Evolutionary conservation across 2,329 filamentous ascomycete species (phyloP), one percentile per base, ranked within the genome.

Genomic region (Trichophaea hybrida): DNA sequence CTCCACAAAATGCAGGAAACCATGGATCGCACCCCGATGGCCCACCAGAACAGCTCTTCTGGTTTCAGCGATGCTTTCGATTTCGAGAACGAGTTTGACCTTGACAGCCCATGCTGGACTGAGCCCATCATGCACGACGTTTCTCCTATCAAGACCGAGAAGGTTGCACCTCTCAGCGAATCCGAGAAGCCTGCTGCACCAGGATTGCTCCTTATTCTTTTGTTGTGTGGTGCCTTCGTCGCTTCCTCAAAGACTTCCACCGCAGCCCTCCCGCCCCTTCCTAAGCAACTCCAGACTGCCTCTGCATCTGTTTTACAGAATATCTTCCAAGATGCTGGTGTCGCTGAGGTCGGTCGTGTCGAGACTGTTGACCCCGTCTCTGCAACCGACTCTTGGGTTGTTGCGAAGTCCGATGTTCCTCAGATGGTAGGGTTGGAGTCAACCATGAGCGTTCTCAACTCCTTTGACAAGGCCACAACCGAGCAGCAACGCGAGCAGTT

Each of bases 171-270:
- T 61, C 70, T 74, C 48, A 70, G 71, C 68, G 78, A 81, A 46
- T 71, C 73, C 61, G 81, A 85, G 64, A 84, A 84, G 74, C 75
- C 80, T 61, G 84, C 88, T 67, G 86, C 90, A 69, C 87, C 88
- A 55, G 81, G 88, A 69, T 75, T 97, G 69, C 78, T 97, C 72
- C 85, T 91, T 73, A 94, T 96, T 53, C 86, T 96, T 67, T 86
- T 98, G 70, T 85, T 98, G 58, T 90, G 95, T 65, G 93, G 93
- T 70, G 93, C 93, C 57, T 95, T 96, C 71, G 89, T 97, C 68
- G 85, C 93, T 63, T 96, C 91, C 35, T 94, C 90, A 74, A 82
- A 82, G 67, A 80, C 82, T 49, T 77, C 83, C 17, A 75, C 79
- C n/a, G 81, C 83, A 43, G 81, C 82, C 66, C 83, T 94, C 67